Evolutionary conservation across 208 protist species (phyloP), one percentile per base, ranked within the genome.

Genomic region (Phytomonas serpens): DNA sequence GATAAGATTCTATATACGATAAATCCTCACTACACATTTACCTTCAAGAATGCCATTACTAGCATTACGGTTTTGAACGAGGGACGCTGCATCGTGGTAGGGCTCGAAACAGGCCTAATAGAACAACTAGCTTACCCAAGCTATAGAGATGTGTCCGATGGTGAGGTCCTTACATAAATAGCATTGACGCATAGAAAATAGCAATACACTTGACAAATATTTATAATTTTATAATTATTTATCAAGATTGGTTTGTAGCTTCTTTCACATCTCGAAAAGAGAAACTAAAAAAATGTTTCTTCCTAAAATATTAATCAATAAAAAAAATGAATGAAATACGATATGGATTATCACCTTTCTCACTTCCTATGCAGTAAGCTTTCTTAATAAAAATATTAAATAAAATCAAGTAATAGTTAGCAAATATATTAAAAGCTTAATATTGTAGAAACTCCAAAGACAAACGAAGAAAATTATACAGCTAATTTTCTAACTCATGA

Each of bases 271-370:
- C 51, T n/a, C 23, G 23, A 61, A 61, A 23, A 61, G n/a, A 23
- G n/a, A n/a, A 61, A n/a, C 23, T n/a, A n/a, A 61, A 61, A n/a
- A 61, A n/a, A 61, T 61, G 23, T 61, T 23, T 61, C n/a, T 61
- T 61, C 51, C n/a, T n/a, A 61, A 61, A 61, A 61, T 61, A 61
- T 61, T 61, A n/a, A 61, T n/a, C n/a, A n/a, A 61, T n/a, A 61
- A 61, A 23, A n/a, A n/a, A 61, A 61, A 61, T 61, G 23, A n/a
- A 61, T 61, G 23, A n/a, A n/a, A 61, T 61, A n/a, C 51, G 23
- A 61, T 61, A 61, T 61, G n/a, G 23, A 61, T 61, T 61, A 61
- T n/a, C n/a, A 61, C 23, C 23, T 61, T 61, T 61, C 23, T 61
- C 23, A n/a, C 23, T 61, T 61, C n/a, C 23, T 61, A 61, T 61